Conservation (phyloP, 1,284 basidiomycete genomes). For the Neonothopanus nambi region DNA sequence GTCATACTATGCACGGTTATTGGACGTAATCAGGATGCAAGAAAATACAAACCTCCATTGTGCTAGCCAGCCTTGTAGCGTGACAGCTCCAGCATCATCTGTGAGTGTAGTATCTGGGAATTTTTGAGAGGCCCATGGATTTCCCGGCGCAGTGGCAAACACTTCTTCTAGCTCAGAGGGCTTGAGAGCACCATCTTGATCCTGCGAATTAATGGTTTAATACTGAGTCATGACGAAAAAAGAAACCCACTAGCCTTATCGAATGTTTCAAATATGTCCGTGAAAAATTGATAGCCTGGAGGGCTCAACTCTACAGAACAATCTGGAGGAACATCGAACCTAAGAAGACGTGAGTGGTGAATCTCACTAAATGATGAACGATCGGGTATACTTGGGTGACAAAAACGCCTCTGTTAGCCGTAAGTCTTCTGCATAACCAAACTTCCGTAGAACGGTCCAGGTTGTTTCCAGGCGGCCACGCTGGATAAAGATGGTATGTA, state of each 20-base stretch:
- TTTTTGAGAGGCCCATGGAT: conserved; percentile 85
- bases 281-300: conserved; percentile 95
- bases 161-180: conserved; percentile 84
- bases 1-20: conserved; percentile 68
- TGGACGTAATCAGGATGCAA: not conserved
- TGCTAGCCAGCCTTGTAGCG: conserved; percentile 96
- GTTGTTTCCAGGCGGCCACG: conserved; percentile 95
- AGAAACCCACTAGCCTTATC: conserved; percentile 70
- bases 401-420: conserved; percentile 87
- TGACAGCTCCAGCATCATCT: conserved; percentile 88
- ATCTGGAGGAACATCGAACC: conserved; percentile 90
- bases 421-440: conserved; percentile 95
- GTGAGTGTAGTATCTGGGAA: conserved; percentile 92
- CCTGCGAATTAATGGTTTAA: conserved; percentile 44
- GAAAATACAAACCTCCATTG: conserved; percentile 84
- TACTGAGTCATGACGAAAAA: not conserved
- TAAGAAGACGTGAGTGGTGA: too few species aligned
- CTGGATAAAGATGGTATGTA: conserved; percentile 98
- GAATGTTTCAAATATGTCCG: conserved; percentile 95
- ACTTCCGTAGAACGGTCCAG: conserved; percentile 94
- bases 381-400: conserved; percentile 76
- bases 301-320: conserved; percentile 95
- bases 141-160: conserved; percentile 93
- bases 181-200: conserved; percentile 93
- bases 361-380: too few species aligned